Percentiles rank a stretch among this genome's conserved stretches.
Evolutionary conservation across 225 moss, liverwort and hornwort genomes (phyloP).

Genomic region (Bryum argenteum): DNA sequence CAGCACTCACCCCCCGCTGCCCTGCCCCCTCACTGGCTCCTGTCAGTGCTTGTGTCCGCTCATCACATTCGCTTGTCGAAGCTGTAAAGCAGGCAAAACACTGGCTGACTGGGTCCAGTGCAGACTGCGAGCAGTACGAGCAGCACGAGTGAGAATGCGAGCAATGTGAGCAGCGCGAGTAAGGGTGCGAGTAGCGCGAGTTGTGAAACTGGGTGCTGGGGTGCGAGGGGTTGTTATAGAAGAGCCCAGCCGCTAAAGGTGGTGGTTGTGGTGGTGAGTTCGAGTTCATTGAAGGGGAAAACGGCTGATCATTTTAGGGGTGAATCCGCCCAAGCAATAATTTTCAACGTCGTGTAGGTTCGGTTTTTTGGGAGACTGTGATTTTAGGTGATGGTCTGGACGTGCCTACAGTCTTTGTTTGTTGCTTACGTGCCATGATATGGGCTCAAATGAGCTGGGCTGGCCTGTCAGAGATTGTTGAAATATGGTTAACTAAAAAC

Average conservation of each 20-base stretch:
- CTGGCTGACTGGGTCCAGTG: no score
- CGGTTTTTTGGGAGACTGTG: not conserved
- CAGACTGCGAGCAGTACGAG: no score
- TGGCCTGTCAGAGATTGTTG: no score
- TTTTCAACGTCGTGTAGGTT: not conserved
- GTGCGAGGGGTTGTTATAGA: no score
- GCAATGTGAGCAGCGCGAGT: no score
- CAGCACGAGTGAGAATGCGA: no score
- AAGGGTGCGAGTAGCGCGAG: no score
- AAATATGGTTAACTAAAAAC: no score
- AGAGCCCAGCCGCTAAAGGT: not conserved
- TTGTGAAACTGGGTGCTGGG: no score
- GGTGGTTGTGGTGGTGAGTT: not conserved
- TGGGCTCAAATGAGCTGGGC: not conserved
- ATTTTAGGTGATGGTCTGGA: not conserved
- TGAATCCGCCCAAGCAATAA: not conserved
- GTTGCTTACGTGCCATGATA: constrained; percentile 22
- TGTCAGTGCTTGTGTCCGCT: not conserved
- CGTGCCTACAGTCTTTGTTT: constrained; percentile 19
- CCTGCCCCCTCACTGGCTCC: not conserved
- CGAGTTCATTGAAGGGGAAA: not conserved
- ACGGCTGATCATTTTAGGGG: constrained; percentile 30
- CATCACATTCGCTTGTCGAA: not conserved
- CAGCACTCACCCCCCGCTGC: not conserved
- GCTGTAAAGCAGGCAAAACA: not conserved